phyloP scores from a whole-genome alignment of 2,329 filamentous ascomycete genomes.

The Curvularia hawaiiensis region DNA sequence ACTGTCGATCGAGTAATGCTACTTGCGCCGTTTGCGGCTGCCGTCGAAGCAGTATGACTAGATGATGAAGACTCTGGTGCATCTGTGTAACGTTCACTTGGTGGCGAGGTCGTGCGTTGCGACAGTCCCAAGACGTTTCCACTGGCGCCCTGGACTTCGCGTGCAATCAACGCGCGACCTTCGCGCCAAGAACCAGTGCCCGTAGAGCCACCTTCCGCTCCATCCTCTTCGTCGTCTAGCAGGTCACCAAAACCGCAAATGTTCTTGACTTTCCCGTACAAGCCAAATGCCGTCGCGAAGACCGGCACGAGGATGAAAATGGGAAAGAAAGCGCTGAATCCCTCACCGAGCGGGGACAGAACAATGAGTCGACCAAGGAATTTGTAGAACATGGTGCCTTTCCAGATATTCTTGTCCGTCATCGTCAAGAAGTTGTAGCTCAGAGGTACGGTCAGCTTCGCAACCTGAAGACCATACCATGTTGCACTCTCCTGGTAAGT shows the following conservation, averaged over 20 bases:
- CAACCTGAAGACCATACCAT: slow-evolving; percentile 94
- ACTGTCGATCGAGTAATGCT: slow-evolving; percentile 7
- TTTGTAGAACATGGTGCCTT: slow-evolving; percentile 80
- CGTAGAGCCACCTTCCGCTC: slow-evolving; percentile 63
- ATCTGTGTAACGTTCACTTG: slow-evolving; percentile 35
- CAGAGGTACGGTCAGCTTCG: slow-evolving; percentile 88
- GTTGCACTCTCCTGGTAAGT: slow-evolving; percentile 93
- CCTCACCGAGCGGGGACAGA: slow-evolving; percentile 78
- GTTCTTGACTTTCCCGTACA: slow-evolving; percentile 82
- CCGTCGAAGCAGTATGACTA: neutral
- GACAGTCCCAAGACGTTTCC: slow-evolving; percentile 42
- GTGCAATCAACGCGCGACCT: slow-evolving; percentile 86
- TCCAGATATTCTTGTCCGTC: slow-evolving; percentile 72
- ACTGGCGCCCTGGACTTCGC: slow-evolving; percentile 64
- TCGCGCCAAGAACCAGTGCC: slow-evolving; percentile 89
- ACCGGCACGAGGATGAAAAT: slow-evolving; percentile 87
- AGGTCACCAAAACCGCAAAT: slow-evolving; percentile 79
- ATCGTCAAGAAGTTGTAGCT: slow-evolving; percentile 98
- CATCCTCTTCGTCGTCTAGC: slow-evolving; percentile 74
- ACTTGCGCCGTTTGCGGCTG: slow-evolving; percentile 18
- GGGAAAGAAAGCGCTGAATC: slow-evolving; percentile 89
- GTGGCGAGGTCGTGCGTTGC: slow-evolving; percentile 23
- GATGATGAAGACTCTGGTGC: slow-evolving; percentile 16
- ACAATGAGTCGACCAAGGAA: slow-evolving; percentile 86
- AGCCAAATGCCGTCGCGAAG: slow-evolving; percentile 81